Conservation (phyloP, 2,329 filamentous ascomycete species). For the Aureobasidium sp. region DNA sequence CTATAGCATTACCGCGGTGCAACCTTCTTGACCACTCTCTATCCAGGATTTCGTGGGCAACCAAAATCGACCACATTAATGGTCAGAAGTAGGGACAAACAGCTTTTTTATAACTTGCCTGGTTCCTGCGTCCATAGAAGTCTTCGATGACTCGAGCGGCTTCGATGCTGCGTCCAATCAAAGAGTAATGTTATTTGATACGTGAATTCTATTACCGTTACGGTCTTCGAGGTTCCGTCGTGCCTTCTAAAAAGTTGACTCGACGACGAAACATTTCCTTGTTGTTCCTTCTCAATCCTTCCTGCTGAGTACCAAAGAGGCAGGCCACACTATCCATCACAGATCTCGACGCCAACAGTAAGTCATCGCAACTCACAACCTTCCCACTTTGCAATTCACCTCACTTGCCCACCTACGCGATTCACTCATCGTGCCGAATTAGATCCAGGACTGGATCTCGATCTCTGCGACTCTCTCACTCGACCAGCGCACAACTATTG, state of each 20-base stretch:
- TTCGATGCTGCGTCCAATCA: not conserved
- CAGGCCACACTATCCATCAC: not conserved
- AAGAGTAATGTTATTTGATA: not conserved
- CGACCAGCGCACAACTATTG: not conserved
- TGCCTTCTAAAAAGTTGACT: not conserved
- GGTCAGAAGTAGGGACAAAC: not conserved
- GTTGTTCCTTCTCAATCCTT: not conserved
- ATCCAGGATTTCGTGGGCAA: not conserved
- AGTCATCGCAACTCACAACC: not conserved
- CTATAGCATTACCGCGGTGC: not conserved
- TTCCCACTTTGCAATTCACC: no score
- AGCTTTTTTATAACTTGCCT: not conserved
- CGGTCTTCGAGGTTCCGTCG: not conserved
- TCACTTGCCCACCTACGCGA: no score
- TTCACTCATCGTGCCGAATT: no score
- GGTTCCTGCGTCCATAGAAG: not conserved
- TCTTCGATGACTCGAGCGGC: not conserved
- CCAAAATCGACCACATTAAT: not conserved
- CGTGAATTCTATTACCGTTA: no score
- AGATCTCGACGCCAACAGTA: not conserved
- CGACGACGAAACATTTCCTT: not conserved
- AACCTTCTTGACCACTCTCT: not conserved
- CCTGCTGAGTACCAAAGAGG: not conserved
- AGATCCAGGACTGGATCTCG: no score
- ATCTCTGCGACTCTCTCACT: not conserved